Percentiles rank a stretch among this genome's conserved stretches.
phyloP scores from a whole-genome alignment of 352 stramenopile genomes.

The Peronospora destructor region DNA sequence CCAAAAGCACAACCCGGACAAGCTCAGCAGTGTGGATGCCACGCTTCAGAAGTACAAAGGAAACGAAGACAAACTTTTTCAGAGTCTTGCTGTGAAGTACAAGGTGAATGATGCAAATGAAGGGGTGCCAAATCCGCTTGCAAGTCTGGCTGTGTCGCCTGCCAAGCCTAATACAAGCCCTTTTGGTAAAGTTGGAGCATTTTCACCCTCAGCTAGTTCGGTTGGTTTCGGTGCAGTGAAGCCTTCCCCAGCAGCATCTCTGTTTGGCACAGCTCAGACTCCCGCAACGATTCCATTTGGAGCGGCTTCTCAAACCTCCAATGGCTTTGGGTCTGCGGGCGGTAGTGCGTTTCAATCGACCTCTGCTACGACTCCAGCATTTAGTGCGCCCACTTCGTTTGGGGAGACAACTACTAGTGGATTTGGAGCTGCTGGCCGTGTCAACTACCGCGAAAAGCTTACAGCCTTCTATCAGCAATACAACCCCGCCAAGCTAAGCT shows the following conservation, averaged over 20 bases:
- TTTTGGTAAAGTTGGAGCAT: slow-evolving; percentile 55
- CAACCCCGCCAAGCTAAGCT: slow-evolving; percentile 62
- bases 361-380: slow-evolving; percentile 15
- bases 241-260: slow-evolving; percentile 22
- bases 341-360: slow-evolving; percentile 27
- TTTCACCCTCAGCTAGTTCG: slow-evolving; percentile 31
- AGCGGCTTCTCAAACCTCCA: slow-evolving; percentile 16
- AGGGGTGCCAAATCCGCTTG: slow-evolving; percentile 11
- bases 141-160: slow-evolving; percentile 36
- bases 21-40: slow-evolving; percentile 79
- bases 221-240: slow-evolving; percentile 41
- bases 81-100: slow-evolving; percentile 69
- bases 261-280: slow-evolving; percentile 31
- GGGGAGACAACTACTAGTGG: slow-evolving; percentile 16
- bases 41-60: slow-evolving; percentile 88
- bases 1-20: slow-evolving; percentile 86
- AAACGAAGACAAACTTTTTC: slow-evolving; percentile 73
- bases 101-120: slow-evolving; percentile 31
- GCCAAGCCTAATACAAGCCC: slow-evolving; percentile 41
- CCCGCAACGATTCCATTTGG: slow-evolving; percentile 43
- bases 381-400: slow-evolving; percentile 30
- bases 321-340: slow-evolving; percentile 21
- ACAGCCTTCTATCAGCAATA: slow-evolving; percentile 67
- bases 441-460: slow-evolving; percentile 51
- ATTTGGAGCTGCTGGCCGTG: slow-evolving; percentile 30